phyloP scores from a whole-genome alignment of 345 rosid genomes.

The Ceriops tagal region DNA sequence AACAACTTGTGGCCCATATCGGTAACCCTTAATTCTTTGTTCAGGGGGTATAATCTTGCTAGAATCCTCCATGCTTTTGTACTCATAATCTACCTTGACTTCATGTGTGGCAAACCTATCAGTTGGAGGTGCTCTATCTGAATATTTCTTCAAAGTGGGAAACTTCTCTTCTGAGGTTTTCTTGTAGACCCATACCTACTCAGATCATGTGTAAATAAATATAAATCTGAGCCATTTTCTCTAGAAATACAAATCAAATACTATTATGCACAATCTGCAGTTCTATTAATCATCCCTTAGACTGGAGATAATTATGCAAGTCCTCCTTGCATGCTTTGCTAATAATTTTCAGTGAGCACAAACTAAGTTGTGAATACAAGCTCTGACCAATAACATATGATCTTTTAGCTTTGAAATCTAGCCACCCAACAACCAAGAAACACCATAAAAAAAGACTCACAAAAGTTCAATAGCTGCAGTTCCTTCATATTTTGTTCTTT shows the following conservation, averaged over 20 bases:
- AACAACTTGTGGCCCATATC: slow-evolving; percentile 93
- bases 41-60: slow-evolving; percentile 70
- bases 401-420: no score
- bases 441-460: no score
- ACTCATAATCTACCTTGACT: slow-evolving; percentile 82
- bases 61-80: slow-evolving; percentile 53
- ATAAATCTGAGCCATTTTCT: background rate
- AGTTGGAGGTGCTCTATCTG: slow-evolving; percentile 81
- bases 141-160: slow-evolving; percentile 76
- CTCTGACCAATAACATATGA: no score
- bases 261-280: no score
- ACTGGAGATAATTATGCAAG: no score
- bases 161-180: slow-evolving; percentile 89
- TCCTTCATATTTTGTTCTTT: no score
- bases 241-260: background rate
- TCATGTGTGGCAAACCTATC: slow-evolving; percentile 82
- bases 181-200: slow-evolving; percentile 93
- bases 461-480: no score
- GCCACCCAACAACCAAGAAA: no score
- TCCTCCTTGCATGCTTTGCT: no score
- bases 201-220: background rate
- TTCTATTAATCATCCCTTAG: no score
- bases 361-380: no score
- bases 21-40: slow-evolving; percentile 89
- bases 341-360: no score